Evolutionary conservation across 2,329 filamentous ascomycete genomes (phyloP), one percentile per base, ranked within the genome.

Genomic region (Fusarium devonianum): DNA sequence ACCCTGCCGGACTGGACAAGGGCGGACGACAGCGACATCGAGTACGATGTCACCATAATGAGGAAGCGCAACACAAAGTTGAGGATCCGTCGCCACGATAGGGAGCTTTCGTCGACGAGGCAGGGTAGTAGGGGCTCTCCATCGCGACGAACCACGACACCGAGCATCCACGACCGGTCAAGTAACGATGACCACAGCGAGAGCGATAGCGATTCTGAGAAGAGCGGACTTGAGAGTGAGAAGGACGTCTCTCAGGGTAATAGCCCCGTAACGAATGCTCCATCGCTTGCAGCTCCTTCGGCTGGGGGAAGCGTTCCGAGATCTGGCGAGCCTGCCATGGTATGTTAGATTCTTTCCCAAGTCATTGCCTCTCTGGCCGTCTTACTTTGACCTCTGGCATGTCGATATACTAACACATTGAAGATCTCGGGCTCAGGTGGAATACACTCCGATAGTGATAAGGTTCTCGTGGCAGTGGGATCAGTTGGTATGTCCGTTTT

Each of bases 1-100:
- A 38, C 39, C 25, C 39, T 64, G 7, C 64, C 63, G 2, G 44
- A 53, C 7, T 69, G 67, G 67, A 69, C 67, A 11, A 54, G 53
- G 16, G 65, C 49, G n/a, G 67, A 69, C 29, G 61, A 63, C 17
- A 51, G 35, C 34, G 56, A 64, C 18, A 43, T 62, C 29, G 49
- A 45, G 7, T 49, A 64, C 52, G 56, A 61, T 13, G 51, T 55
- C 36, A 44, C 48, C 22, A 49, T 49, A 19, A 53, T 51, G 46
- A 63, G 36, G 29, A 64, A 35, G 13, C 58, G 44, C 12, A 51
- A 36, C 22, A 13, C 29, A 22, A 47, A 38, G 17, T 40, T 19
- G 16, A 59, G 38, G 21, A n/a, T 30, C 9, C 49, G 46, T 19
- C 62, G 53, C 28, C 26, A 30, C 14, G 45, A 43, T n/a, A 22